These are phyloP conservation scores for Podila horticola DNA, from an alignment of 192 early-diverging fungal genomes.

Conservation along the genomic window DNA sequence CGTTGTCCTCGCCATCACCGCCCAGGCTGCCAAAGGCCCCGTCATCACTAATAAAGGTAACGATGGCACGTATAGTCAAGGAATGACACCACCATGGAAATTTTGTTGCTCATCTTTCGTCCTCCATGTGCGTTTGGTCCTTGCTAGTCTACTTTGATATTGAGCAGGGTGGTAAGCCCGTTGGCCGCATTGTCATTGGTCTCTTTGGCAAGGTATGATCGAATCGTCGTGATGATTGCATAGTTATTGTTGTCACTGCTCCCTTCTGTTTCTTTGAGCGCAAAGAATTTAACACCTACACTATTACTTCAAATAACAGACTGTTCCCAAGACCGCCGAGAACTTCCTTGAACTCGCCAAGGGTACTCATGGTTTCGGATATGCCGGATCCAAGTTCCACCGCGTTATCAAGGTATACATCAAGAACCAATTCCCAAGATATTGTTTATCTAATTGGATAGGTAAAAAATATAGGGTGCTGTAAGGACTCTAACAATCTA, in stretches of 20 bases:
- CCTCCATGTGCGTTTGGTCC: background rate
- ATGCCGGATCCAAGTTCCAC: conserved; percentile 62
- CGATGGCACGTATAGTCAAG: too few species aligned
- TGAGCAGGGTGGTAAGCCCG: conserved; percentile 77
- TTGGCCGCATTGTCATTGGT: conserved; percentile 77
- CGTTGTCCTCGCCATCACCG: conserved; percentile 24
- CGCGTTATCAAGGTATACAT: conserved; percentile 72
- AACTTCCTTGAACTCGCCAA: conserved; percentile 96
- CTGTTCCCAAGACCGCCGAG: conserved; percentile 80
- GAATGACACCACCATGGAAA: too few species aligned
- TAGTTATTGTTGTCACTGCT: too few species aligned
- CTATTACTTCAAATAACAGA: conserved; percentile 8
- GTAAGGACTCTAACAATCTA: background rate
- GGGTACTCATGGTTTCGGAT: conserved; percentile 62
- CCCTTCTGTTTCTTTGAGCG: background rate
- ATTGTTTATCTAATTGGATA: too few species aligned
- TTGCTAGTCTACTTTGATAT: conserved; percentile 87
- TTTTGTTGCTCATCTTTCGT: too few species aligned
- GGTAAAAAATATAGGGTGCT: background rate
- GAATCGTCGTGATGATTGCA: background rate
- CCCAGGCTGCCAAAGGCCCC: conserved; percentile 67
- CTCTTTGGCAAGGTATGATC: conserved; percentile 72
- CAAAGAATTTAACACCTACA: background rate
- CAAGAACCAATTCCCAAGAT: background rate
- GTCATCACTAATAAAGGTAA: conserved; percentile 75